Base-by-base conservation (phyloP, 768 basidiomycete species). In the Leccinum aurantiacum region DNA sequence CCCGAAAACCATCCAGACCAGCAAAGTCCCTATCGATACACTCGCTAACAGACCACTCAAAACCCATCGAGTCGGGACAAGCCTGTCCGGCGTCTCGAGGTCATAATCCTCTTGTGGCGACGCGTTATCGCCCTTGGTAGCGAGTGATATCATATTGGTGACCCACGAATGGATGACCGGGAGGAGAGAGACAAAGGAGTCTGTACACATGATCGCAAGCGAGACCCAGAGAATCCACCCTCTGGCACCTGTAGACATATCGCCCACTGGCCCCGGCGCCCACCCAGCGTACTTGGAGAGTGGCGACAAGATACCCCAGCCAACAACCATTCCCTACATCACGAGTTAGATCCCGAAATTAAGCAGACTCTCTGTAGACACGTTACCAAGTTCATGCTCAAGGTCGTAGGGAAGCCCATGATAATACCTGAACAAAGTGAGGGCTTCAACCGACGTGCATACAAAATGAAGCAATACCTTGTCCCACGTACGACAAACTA, bases 201-300 rank as follows among this genome's bases (percentile, higher is more conserved):
- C 96, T 37, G 93, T 84, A 72, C 89, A 93, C 96, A 98, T 98
- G 67, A 96, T 90, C 4, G 95, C 95, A 37, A 98, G 81, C 1
- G 94, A 91, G 22, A 88, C 82, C 96, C 96, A 98, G n/a, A 98
- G 83, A 57, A 96, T 94, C 93, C 93, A 96, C 35, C 93, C 93
- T 54, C 95, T 84, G n/a, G 94, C 88, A 46, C 96, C 96, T 60
- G 82, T 81, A 5, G 87, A 81, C 83, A 94, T 93, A 65, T 93
- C 91, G 1, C 88, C 86, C 6, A 96, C 93, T 9, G 90, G 86
- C 5, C 95, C 96, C 49, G 96, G 94, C 0, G 96, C 95, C 96
- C 96, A 98, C 11, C 91, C 93, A 1, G 77, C 73, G 50, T 82
- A 66, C 68, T 93, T 95, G 6, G 94, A 83, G 7, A 98, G 69